A percentile compares a stretch with the other conserved stretches of the same genome.
Conservation (phyloP, 129 eudicot species). For the Tagetes erecta region DNA sequence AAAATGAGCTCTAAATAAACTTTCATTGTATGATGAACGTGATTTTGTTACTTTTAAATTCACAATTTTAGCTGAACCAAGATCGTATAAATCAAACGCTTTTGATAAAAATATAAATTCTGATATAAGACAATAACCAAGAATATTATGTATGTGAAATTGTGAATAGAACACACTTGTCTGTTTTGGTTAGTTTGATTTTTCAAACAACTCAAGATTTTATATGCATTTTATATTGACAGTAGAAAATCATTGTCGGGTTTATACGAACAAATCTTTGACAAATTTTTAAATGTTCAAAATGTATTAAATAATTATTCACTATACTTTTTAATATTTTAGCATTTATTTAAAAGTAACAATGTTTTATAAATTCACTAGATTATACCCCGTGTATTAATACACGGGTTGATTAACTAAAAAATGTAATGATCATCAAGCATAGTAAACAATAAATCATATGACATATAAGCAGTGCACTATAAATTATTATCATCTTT, state of each 20-base stretch:
- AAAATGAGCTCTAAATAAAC: neutral
- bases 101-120: neutral
- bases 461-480: too few species aligned
- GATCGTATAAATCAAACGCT: neutral
- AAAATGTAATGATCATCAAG: too few species aligned
- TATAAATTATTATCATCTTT: too few species aligned
- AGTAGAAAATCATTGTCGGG: constrained; percentile 32
- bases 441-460: too few species aligned
- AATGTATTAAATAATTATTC: neutral
- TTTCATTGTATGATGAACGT: neutral
- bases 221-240: constrained; percentile 6
- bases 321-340: neutral
- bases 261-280: constrained; percentile 26
- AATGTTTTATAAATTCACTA: too few species aligned
- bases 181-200: constrained; percentile 16
- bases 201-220: constrained; percentile 1
- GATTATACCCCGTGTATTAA: too few species aligned
- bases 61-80: neutral
- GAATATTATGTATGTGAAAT: too few species aligned
- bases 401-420: too few species aligned
- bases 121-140: neutral
- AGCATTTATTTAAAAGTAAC: neutral
- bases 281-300: neutral
- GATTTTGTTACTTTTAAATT: neutral
- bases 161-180: constrained; percentile 30